Percentiles rank a stretch among this genome's conserved stretches.
Conservation (phyloP, 352 stramenopile species). For the Globisporangium radiosum region DNA sequence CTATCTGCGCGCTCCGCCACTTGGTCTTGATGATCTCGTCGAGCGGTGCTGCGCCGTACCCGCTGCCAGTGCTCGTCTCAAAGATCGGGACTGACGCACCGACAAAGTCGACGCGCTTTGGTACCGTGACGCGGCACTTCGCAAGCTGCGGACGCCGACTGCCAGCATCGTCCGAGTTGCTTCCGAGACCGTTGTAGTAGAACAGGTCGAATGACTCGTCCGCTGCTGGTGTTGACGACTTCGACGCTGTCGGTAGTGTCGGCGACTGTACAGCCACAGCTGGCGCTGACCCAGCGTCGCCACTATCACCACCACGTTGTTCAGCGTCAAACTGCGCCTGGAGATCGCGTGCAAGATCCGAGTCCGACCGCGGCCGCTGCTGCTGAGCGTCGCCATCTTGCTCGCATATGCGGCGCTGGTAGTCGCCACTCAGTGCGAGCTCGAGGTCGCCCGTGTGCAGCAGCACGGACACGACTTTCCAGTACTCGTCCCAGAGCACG, state of each 20-base stretch:
- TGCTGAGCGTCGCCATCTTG: neutral
- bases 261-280: neutral
- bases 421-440: constrained; percentile 48
- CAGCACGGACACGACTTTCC: constrained; percentile 78
- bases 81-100: constrained; percentile 60
- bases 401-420: constrained; percentile 10
- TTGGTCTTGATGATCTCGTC: constrained; percentile 81
- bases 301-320: constrained; percentile 13
- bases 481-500: constrained; percentile 91
- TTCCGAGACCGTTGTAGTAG: constrained; percentile 41
- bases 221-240: neutral
- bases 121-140: constrained; percentile 33
- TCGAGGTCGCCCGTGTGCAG: constrained; percentile 69
- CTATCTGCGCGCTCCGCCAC: constrained; percentile 44
- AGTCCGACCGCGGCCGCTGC: constrained; percentile 47
- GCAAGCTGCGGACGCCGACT: constrained; percentile 25
- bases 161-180: neutral
- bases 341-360: constrained; percentile 58
- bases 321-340: constrained; percentile 70
- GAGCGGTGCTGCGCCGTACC: constrained; percentile 40
- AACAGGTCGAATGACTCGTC: constrained; percentile 25
- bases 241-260: neutral
- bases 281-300: neutral
- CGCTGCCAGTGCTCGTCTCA: constrained; percentile 27
- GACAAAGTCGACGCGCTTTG: constrained; percentile 42